These are phyloP conservation scores for Stephanodiscus triporus DNA, from an alignment of 108 stramenopile species.

Conservation along the genomic window DNA sequence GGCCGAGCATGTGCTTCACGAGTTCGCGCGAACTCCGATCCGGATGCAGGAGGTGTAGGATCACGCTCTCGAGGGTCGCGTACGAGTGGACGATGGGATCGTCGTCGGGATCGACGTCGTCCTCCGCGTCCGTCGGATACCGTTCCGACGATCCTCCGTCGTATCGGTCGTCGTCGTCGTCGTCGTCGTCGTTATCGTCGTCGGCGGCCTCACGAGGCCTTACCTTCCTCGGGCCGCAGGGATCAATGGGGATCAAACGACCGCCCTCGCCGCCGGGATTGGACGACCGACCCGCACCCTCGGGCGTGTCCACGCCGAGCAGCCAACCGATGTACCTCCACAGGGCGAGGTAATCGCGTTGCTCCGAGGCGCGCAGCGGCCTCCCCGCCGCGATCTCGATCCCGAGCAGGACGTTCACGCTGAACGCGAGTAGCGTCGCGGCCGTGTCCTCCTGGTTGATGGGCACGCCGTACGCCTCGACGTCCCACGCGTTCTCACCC, in stretches of 20 bases:
- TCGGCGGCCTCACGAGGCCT: background rate
- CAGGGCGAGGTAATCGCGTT: slow-evolving; percentile 74
- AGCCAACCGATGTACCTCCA: slow-evolving; percentile 90
- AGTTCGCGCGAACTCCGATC: slow-evolving; percentile 67
- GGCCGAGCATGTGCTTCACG: slow-evolving; percentile 65
- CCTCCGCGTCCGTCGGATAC: background rate
- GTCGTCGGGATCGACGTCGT: slow-evolving; percentile 4
- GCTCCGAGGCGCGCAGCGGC: slow-evolving; percentile 51
- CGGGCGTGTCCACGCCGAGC: slow-evolving; percentile 64
- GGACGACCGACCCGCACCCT: slow-evolving; percentile 35
- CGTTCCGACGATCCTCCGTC: no score
- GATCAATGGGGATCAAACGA: slow-evolving; percentile 62
- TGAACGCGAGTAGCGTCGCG: slow-evolving; percentile 81
- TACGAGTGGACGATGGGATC: slow-evolving; percentile 57
- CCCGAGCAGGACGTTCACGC: slow-evolving; percentile 70
- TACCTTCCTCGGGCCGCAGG: slow-evolving; percentile 70
- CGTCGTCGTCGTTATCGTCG: background rate
- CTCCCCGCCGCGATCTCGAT: slow-evolving; percentile 67
- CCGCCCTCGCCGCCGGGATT: slow-evolving; percentile 1
- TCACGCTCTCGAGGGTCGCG: slow-evolving; percentile 50
- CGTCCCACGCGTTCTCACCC: slow-evolving; percentile 58
- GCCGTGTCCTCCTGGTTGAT: slow-evolving; percentile 91
- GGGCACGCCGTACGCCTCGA: slow-evolving; percentile 62
- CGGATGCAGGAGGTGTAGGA: slow-evolving; percentile 58
- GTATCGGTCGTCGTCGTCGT: no score